These are phyloP conservation scores for Solioccasus polychromus DNA, from an alignment of 768 basidiomycete species.

Conservation along the genomic window DNA sequence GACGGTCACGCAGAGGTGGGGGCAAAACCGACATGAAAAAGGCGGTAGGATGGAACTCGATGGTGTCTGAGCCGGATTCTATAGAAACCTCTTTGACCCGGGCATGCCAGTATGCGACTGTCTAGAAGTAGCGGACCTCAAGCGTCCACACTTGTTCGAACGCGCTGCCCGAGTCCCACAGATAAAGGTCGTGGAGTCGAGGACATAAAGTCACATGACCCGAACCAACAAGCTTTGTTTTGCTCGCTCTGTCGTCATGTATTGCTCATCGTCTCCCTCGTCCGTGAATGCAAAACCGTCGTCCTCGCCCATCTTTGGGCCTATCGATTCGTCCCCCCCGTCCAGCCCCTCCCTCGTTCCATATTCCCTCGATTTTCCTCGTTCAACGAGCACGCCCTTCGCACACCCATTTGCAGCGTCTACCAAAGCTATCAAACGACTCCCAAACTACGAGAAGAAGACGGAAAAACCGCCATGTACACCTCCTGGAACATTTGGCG, in stretches of 20 bases:
- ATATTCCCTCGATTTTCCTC: constrained; percentile 31
- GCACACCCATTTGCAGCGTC: constrained; percentile 60
- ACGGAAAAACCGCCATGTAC: constrained; percentile 17
- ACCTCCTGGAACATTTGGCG: constrained; percentile 19
- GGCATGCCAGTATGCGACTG: no score
- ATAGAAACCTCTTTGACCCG: no score
- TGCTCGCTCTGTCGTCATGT: constrained; percentile 10
- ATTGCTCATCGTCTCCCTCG: constrained; percentile 9
- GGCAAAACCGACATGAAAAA: no score
- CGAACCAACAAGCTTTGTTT: not conserved
- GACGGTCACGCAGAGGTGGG: no score
- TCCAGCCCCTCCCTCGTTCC: constrained; percentile 31
- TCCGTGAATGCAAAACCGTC: constrained; percentile 42
- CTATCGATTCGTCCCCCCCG: constrained; percentile 37
- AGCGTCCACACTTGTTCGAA: no score
- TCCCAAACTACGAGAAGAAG: constrained; percentile 46
- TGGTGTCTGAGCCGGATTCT: no score
- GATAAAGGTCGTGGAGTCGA: no score
- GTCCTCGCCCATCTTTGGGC: constrained; percentile 43
- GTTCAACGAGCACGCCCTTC: constrained; percentile 7
- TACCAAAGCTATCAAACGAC: constrained; percentile 42
- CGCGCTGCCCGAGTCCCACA: no score
- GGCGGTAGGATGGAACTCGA: no score
- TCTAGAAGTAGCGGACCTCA: no score
- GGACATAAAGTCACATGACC: constrained; percentile 14